Percentiles rank a stretch among this genome's conserved stretches.
Conservation (phyloP, 202 grass and related monocot genomes). For the Miscanthus sacchariflorus region DNA sequence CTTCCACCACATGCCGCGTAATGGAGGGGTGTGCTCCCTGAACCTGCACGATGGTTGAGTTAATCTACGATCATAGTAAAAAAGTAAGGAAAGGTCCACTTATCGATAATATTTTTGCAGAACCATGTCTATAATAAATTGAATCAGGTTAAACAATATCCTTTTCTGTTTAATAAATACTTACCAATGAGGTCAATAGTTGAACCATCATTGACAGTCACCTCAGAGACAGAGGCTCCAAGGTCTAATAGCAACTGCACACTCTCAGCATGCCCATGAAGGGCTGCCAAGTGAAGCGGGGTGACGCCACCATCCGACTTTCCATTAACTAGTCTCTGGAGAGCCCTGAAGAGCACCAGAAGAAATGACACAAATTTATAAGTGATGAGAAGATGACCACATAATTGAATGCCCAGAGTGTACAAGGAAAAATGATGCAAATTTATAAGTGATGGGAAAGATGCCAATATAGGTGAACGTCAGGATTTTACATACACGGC, state of each 20-base stretch:
- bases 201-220: slow-evolving; percentile 93
- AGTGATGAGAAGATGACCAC: slow-evolving; percentile 31
- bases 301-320: slow-evolving; percentile 94
- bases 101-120: neutral
- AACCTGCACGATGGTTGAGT: slow-evolving; percentile 56
- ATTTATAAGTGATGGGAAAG: slow-evolving; percentile 39
- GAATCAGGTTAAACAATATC: neutral
- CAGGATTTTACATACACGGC: slow-evolving; percentile 67
- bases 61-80: slow-evolving; percentile 28
- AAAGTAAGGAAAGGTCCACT: neutral
- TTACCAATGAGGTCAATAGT: slow-evolving; percentile 98
- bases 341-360: slow-evolving; percentile 55
- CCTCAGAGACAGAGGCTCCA: slow-evolving; percentile 85
- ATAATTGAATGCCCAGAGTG: slow-evolving; percentile 16
- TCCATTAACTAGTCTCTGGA: slow-evolving; percentile 75
- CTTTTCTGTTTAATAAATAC: slow-evolving; percentile 30
- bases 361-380: slow-evolving; percentile 44
- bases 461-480: slow-evolving; percentile 46
- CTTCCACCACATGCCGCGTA: slow-evolving; percentile 97
- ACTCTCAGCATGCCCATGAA: slow-evolving; percentile 86
- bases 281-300: slow-evolving; percentile 86
- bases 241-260: slow-evolving; percentile 90
- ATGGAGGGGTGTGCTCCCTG: slow-evolving; percentile 91
- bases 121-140: slow-evolving; percentile 30
- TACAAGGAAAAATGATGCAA: slow-evolving; percentile 31